Evolutionary conservation across 2,329 filamentous ascomycete species (phyloP), one percentile per base, ranked within the genome.

Genomic region (Beauveria brongniartii): DNA sequence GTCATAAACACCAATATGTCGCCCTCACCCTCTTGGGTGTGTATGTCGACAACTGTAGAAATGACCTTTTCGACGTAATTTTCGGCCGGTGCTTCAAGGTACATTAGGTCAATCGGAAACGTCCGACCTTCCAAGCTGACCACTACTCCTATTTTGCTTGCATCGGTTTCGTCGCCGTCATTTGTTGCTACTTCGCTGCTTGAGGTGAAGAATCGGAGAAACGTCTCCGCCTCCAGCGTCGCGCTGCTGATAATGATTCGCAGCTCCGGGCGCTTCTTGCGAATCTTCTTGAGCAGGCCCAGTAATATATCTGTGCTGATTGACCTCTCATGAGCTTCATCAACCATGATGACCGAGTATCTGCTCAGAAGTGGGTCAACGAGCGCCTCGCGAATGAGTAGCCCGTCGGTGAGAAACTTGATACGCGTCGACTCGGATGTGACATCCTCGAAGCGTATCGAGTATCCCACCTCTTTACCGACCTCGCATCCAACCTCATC

Each of bases 271-370:
- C 94, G 82, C 69, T 85, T 88, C 72, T 85, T 91, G 59, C 85
- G 78, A 55, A 99, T 93, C 73, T 97, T 97, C 72, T 96, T 97
- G 44, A 99, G 74, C 16, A 97, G 78, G 92, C 94, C 93, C 3
- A 99, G 82, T 8, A 97, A 79, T 14, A 99, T 84, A 70, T 99
- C 94, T 0, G 92, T 96, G 72, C 91, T 95, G 62, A 97, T 82
- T 54, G 92, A 96, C 59, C 94, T 82, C 74, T 97, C 93, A 71
- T 99, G 94, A 7, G 93, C 94, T 75, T 97, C 93, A 70, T 99
- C 94, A 8, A 99, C 89, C 91, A 99, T 97, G 67, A 99, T 91
- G 50, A 96, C 89, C 0, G 92, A 95, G 72, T 99, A 99, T 12
- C 91, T 84, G 22, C 90, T 94, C 41, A 99, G 76, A 3, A 97